phyloP scores from a whole-genome alignment of 73 alveolate genomes.

The Paramecium caudatum region DNA sequence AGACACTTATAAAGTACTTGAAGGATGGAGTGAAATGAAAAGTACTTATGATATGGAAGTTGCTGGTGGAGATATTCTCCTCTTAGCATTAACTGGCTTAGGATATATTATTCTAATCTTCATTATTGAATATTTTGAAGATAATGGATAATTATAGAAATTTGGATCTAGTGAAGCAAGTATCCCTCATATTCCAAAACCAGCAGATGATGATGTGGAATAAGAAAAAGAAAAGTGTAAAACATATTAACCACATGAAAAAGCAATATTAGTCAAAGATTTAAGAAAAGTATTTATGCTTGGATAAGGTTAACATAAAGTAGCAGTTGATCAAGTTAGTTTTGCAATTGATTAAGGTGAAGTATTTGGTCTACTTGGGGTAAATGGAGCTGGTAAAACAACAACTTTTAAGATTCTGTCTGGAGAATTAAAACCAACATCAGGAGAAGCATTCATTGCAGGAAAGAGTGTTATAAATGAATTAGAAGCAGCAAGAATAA shows the following conservation, averaged over 20 bases:
- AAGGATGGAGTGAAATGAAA: conserved; percentile 18
- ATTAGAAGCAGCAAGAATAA: conserved; percentile 89
- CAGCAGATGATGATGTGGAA: conserved; percentile 79
- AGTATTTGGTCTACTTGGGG: conserved; percentile 98
- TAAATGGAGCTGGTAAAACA: conserved; percentile 99
- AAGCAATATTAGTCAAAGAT: conserved; percentile 76
- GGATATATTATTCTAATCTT: conserved; percentile 68
- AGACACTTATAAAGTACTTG: conserved; percentile 58
- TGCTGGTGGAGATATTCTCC: conserved; percentile 76
- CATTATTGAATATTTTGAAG: conserved; percentile 71
- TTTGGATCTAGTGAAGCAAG: conserved; percentile 35
- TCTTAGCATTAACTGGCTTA: conserved; percentile 64
- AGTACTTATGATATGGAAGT: conserved; percentile 70
- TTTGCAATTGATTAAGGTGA: conserved; percentile 97
- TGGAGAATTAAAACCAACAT: conserved; percentile 91
- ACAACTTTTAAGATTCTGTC: conserved; percentile 97
- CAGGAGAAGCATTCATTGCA: conserved; percentile 91
- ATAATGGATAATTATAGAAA: conserved; percentile 63
- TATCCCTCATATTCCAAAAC: conserved; percentile 40
- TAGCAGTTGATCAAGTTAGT: conserved; percentile 94
- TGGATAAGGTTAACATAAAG: conserved; percentile 71
- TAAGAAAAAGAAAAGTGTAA: conserved; percentile 69
- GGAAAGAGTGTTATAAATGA: conserved; percentile 89
- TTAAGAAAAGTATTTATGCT: conserved; percentile 81
- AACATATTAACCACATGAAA: conserved; percentile 75